These are phyloP conservation scores for Lentinula sp. DNA, from an alignment of 768 basidiomycete genomes.

Conservation along the genomic window DNA sequence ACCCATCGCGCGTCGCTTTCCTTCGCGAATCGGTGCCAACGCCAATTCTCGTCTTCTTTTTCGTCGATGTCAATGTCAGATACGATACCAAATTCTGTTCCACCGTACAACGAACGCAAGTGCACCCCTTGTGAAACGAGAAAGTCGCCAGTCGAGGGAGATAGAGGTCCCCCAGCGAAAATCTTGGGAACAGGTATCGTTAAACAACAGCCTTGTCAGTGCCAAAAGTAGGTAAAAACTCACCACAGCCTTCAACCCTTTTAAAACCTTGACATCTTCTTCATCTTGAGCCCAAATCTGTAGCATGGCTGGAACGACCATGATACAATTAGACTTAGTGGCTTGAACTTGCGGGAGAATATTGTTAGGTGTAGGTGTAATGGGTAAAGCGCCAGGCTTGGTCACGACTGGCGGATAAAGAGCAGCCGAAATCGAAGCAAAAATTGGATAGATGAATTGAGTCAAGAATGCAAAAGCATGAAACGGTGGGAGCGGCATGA, in stretches of 20 bases:
- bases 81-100: neutral
- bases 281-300: conserved; percentile 14
- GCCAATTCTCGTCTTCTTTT: conserved; percentile 13
- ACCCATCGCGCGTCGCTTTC: conserved; percentile 1
- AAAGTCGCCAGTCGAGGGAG: neutral
- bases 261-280: conserved; percentile 13
- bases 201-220: too few relatives aligned
- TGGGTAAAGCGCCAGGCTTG: conserved; percentile 12
- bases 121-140: conserved; percentile 2
- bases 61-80: conserved; percentile 8
- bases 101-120: conserved; percentile 1
- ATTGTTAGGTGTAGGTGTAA: conserved; percentile 16
- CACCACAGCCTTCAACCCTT: conserved; percentile 16
- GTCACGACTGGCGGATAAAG: conserved; percentile 19
- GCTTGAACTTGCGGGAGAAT: conserved; percentile 11
- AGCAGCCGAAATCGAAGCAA: conserved; percentile 11
- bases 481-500: conserved; percentile 16
- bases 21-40: neutral
- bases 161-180: conserved; percentile 2
- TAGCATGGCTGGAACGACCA: conserved; percentile 17
- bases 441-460: conserved; percentile 14
- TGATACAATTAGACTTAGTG: conserved; percentile 12
- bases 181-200: conserved; percentile 40
- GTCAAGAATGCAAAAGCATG: conserved; percentile 12
- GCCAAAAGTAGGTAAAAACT: neutral